Percentiles rank a stretch among this genome's conserved stretches.
Conservation (phyloP, 2,329 filamentous ascomycete genomes). For the Exutisphaerella laricina region DNA sequence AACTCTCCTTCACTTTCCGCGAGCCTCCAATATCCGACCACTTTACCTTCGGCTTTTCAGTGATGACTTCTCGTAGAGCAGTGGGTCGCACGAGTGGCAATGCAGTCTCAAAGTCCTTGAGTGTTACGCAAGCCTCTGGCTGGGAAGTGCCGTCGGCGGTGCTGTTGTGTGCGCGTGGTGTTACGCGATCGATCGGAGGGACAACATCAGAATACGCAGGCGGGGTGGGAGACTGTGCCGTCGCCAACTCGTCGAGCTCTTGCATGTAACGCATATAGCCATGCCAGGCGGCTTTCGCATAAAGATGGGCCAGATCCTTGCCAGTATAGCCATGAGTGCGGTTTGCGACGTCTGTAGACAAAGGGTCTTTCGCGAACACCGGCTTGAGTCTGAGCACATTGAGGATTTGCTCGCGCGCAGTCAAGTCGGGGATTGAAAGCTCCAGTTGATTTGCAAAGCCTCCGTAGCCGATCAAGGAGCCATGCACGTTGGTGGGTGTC, state of each 20-base stretch:
- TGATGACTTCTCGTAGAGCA: constrained; percentile 81
- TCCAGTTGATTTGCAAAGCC: constrained; percentile 64
- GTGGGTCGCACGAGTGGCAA: constrained; percentile 68
- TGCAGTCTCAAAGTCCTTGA: constrained; percentile 52
- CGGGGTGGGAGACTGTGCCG: constrained; percentile 16
- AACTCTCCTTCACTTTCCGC: constrained; percentile 60
- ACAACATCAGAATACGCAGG: constrained; percentile 14
- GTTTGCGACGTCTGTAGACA: constrained; percentile 59
- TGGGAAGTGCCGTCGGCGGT: background rate
- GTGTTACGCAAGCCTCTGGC: no score
- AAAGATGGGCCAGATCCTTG: constrained; percentile 64
- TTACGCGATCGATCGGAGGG: background rate
- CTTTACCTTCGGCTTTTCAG: constrained; percentile 77
- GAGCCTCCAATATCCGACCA: constrained; percentile 90
- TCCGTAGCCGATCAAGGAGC: constrained; percentile 58
- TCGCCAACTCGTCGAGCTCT: constrained; percentile 22
- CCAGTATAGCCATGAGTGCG: constrained; percentile 85
- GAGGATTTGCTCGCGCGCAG: constrained; percentile 68
- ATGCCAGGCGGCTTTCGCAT: constrained; percentile 48
- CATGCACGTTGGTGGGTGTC: constrained; percentile 66
- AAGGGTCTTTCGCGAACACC: constrained; percentile 43
- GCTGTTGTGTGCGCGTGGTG: background rate
- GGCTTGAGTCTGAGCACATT: constrained; percentile 51
- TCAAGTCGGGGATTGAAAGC: constrained; percentile 68
- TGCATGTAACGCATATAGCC: constrained; percentile 31